These are phyloP conservation scores for Cladophialophora carrionii DNA, from an alignment of 2,329 filamentous ascomycete species.

Conservation along the genomic window DNA sequence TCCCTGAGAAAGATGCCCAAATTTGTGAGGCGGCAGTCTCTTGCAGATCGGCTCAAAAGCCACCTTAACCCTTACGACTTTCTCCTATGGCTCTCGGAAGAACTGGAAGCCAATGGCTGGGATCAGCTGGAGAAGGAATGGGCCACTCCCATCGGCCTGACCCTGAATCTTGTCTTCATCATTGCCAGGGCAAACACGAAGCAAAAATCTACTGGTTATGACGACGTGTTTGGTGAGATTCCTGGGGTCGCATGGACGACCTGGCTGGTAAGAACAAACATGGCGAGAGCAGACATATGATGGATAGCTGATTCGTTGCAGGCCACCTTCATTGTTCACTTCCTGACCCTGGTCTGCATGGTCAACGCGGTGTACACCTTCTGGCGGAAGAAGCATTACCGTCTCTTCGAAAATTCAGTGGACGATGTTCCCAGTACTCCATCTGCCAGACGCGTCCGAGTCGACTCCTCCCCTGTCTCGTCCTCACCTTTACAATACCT, in stretches of 20 bases:
- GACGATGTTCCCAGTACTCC: constrained; percentile 76
- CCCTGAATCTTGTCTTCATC: constrained; percentile 77
- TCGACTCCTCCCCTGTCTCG: constrained; percentile 77
- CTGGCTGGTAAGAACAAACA: constrained; percentile 59
- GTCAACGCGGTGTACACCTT: constrained; percentile 82
- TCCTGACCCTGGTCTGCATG: constrained; percentile 67
- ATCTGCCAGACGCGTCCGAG: constrained; percentile 83
- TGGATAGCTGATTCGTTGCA: constrained; percentile 44
- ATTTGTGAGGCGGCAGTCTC: constrained; percentile 78
- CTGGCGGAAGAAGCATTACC: constrained; percentile 79
- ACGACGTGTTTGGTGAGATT: constrained; percentile 84
- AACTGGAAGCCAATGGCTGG: constrained; percentile 89
- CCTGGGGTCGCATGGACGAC: constrained; percentile 65
- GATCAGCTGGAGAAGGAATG: constrained; percentile 74
- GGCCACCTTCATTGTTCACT: constrained; percentile 72
- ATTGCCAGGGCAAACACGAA: constrained; percentile 78
- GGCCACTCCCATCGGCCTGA: constrained; percentile 74
- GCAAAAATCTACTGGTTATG: constrained; percentile 56
- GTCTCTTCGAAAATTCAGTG: constrained; percentile 85
- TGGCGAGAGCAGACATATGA: constrained; percentile 12
- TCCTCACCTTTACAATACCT: constrained; percentile 79
- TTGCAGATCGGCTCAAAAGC: constrained; percentile 77
- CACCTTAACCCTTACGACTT: constrained; percentile 87
- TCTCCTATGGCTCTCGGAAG: constrained; percentile 86
- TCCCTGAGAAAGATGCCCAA: constrained; percentile 63